phyloP scores from a whole-genome alignment of 805 yeast species.

The Wickerhamomyces bisporus region DNA sequence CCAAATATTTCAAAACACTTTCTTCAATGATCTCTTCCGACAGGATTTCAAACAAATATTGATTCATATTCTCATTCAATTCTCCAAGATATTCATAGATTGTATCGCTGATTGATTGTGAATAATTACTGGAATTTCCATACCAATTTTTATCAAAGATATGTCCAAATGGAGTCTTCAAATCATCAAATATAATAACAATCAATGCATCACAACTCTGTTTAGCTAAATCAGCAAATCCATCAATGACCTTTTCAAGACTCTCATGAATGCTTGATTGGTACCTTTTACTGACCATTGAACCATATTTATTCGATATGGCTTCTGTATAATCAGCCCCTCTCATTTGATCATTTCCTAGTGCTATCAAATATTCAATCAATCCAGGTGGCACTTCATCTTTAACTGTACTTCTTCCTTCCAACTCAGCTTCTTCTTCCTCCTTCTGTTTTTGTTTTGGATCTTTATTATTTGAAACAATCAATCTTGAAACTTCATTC shows the following conservation, averaged over 20 bases:
- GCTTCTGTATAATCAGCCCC: conserved; percentile 68
- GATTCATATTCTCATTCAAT: conserved; percentile 45
- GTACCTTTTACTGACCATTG: conserved; percentile 62
- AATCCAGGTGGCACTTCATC: conserved; percentile 63
- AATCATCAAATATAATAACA: conserved; percentile 67
- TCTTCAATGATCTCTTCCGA: conserved; percentile 50
- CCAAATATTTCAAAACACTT: conserved; percentile 43
- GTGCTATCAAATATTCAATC: conserved; percentile 73
- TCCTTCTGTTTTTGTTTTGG: conserved; percentile 24
- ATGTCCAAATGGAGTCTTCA: conserved; percentile 52
- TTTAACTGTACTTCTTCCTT: conserved; percentile 20
- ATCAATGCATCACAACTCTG: conserved; percentile 51
- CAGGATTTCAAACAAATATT: conserved; percentile 49
- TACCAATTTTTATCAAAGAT: conserved; percentile 70
- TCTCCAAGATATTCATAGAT: conserved; percentile 71
- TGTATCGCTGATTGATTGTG: conserved; percentile 63
- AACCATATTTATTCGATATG: conserved; percentile 57
- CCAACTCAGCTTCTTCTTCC: conserved; percentile 1
- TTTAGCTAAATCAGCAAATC: conserved; percentile 71
- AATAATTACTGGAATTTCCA: conserved; percentile 28
- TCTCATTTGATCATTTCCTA: conserved; percentile 78
- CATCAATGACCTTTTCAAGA: conserved; percentile 65
- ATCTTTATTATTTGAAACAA: conserved; percentile 18
- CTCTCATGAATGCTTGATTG: conserved; percentile 51
- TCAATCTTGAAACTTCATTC: conserved; percentile 40